A percentile compares a stretch with the other conserved stretches of the same genome.
These are phyloP conservation scores for Colletotrichum chlorophyti DNA, from an alignment of 2,329 filamentous ascomycete species.

Conservation along the genomic window DNA sequence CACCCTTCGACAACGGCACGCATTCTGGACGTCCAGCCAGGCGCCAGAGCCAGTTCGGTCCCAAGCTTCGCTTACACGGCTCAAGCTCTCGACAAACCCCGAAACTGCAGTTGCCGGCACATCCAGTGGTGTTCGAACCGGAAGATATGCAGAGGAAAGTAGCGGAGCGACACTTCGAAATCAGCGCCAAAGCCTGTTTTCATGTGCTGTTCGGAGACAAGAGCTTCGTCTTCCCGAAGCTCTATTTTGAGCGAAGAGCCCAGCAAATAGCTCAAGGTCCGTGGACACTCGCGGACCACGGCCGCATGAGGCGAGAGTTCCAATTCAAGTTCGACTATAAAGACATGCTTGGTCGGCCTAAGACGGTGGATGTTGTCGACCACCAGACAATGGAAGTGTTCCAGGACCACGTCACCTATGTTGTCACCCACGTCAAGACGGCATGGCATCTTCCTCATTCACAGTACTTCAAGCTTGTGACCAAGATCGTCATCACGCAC, in stretches of 20 bases:
- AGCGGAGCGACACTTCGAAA: conserved; percentile 83
- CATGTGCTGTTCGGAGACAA: conserved; percentile 97
- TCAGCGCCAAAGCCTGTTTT: conserved; percentile 93
- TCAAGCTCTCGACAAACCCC: conserved; percentile 40
- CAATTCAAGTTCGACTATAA: conserved; percentile 76
- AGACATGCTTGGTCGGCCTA: conserved; percentile 69
- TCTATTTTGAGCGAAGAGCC: conserved; percentile 84
- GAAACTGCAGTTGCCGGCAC: conserved; percentile 82
- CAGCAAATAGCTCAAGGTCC: conserved; percentile 84
- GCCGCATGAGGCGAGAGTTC: conserved; percentile 79
- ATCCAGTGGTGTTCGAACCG: conserved; percentile 84
- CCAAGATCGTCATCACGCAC: conserved; percentile 93
- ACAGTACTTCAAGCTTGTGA: conserved; percentile 80
- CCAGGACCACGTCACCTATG: conserved; percentile 76
- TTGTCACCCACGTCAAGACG: conserved; percentile 67
- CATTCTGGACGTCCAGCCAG: conserved; percentile 46
- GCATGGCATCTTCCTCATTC: conserved; percentile 88
- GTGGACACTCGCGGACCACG: conserved; percentile 76
- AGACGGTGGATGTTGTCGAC: conserved; percentile 73
- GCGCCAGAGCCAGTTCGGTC: conserved; percentile 41
- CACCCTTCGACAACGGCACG: conserved; percentile 66
- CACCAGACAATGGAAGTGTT: conserved; percentile 86
- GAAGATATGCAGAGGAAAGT: conserved; percentile 78
- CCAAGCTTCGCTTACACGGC: conserved; percentile 41
- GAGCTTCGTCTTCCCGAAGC: conserved; percentile 89